These are phyloP conservation scores for Aspergillus calidoustus DNA, from an alignment of 2,329 filamentous ascomycete species.

Conservation along the genomic window DNA sequence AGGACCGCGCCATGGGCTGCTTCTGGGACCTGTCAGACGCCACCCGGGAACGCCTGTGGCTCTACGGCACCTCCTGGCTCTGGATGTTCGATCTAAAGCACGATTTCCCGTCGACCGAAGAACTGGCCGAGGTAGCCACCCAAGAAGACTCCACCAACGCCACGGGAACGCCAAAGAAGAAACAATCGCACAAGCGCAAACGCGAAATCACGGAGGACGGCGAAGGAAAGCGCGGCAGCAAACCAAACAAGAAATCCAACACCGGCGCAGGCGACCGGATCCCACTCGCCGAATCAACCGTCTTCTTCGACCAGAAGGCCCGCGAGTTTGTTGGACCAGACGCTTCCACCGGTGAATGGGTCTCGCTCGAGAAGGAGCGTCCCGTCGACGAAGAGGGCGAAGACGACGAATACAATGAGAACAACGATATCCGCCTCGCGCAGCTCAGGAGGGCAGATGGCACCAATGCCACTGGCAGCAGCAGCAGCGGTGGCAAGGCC, in stretches of 20 bases:
- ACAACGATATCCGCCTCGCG: conserved; percentile 29
- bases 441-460: conserved; percentile 2
- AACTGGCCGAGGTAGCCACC: conserved; percentile 27
- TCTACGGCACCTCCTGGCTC: conserved; percentile 84
- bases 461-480: background rate
- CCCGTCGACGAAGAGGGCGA: conserved; percentile 9
- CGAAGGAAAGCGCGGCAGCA: conserved; percentile 43
- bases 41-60: conserved; percentile 71
- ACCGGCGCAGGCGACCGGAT: conserved; percentile 63
- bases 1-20: conserved; percentile 80
- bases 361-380: conserved; percentile 38
- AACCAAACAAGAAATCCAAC: conserved; percentile 42
- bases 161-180: conserved; percentile 19
- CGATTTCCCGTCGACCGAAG: conserved; percentile 61
- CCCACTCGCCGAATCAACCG: conserved; percentile 47
- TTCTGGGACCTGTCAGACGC: conserved; percentile 72
- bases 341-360: conserved; percentile 39
- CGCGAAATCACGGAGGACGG: conserved; percentile 41
- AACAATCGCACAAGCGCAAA: conserved; percentile 48
- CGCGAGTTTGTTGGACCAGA: conserved; percentile 52
- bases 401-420: conserved; percentile 40
- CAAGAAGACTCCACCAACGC: conserved; percentile 31
- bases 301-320: conserved; percentile 53
- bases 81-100: conserved; percentile 87
- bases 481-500: conserved; percentile 20